phyloP scores from a whole-genome alignment of 306 rosid species.

The Sophora flavescens region DNA sequence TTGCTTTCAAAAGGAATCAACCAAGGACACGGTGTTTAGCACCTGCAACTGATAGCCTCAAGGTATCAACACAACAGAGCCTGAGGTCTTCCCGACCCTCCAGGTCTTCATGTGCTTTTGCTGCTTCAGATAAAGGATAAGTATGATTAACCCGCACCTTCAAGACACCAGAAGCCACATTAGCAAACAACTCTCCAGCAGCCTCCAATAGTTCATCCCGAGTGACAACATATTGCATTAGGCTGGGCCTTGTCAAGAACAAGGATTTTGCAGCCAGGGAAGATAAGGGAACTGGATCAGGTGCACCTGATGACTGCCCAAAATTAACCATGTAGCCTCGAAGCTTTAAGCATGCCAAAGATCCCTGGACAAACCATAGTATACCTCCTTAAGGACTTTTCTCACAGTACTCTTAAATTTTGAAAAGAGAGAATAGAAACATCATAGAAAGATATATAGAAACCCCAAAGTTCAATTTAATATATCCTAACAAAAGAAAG shows the following conservation, averaged over 20 bases:
- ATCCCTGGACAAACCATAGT: conserved; percentile 63
- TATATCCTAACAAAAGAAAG: neutral
- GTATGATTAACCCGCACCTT: conserved; percentile 82
- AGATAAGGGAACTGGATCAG: conserved; percentile 88
- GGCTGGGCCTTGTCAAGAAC: conserved; percentile 83
- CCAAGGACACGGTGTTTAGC: neutral
- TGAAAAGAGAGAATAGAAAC: neutral
- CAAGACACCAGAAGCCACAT: conserved; percentile 63
- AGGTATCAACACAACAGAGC: conserved; percentile 85
- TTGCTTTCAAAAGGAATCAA: conserved; percentile 25
- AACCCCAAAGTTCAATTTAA: neutral
- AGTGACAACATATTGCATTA: conserved; percentile 66
- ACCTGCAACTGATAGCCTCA: conserved; percentile 37
- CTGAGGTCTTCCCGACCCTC: conserved; percentile 83
- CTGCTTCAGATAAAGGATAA: conserved; percentile 80
- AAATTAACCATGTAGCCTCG: conserved; percentile 85
- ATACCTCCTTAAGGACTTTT: neutral
- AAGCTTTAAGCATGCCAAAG: conserved; percentile 75
- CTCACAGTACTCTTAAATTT: neutral
- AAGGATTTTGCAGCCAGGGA: conserved; percentile 70
- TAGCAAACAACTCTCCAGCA: conserved; percentile 78
- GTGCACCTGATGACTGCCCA: conserved; percentile 88
- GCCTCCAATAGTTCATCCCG: conserved; percentile 77
- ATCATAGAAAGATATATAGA: neutral
- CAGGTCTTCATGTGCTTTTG: conserved; percentile 81